Conservation (phyloP, 805 yeast species). For the Blastobotrys muscicola region DNA sequence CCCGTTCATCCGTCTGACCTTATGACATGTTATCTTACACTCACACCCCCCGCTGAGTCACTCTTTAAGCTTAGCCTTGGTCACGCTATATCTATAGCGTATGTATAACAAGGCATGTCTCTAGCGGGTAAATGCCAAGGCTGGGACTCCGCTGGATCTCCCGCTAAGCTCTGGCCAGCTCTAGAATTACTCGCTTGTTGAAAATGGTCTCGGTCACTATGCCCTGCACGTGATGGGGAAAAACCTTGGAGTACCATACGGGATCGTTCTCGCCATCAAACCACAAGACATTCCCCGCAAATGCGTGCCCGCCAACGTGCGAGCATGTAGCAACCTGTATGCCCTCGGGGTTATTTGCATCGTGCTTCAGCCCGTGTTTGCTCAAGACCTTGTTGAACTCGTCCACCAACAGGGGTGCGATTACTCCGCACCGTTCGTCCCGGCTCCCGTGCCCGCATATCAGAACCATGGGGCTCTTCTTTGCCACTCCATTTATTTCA, state of each 20-base stretch:
- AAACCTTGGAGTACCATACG: conserved; percentile 73
- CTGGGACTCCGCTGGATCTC: too few species aligned
- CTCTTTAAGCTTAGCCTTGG: too few species aligned
- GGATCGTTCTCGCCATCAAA: conserved; percentile 24
- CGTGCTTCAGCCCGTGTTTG: conserved; percentile 26
- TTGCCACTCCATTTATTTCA: neutral
- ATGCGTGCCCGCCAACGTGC: conserved; percentile 81
- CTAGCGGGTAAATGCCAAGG: neutral
- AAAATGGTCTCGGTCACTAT: conserved; percentile 47
- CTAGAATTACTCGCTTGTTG: conserved; percentile 42
- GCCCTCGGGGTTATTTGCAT: conserved; percentile 22
- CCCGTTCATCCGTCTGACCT: too few species aligned
- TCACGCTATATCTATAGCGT: too few species aligned
- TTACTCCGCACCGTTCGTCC: conserved; percentile 56
- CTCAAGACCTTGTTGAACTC: conserved; percentile 42
- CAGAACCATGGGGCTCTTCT: conserved; percentile 30
- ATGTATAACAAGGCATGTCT: neutral
- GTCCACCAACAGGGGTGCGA: conserved; percentile 47
- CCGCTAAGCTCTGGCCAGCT: conserved; percentile 29
- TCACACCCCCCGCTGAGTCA: neutral
- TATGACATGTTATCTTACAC: too few species aligned
- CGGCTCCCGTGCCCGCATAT: conserved; percentile 60
- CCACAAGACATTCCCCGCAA: conserved; percentile 65
- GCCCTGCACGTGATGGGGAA: conserved; percentile 57
- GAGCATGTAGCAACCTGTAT: conserved; percentile 48